phyloP scores from a whole-genome alignment of 2,329 filamentous ascomycete species.

The Teratosphaeria epicoccoides region DNA sequence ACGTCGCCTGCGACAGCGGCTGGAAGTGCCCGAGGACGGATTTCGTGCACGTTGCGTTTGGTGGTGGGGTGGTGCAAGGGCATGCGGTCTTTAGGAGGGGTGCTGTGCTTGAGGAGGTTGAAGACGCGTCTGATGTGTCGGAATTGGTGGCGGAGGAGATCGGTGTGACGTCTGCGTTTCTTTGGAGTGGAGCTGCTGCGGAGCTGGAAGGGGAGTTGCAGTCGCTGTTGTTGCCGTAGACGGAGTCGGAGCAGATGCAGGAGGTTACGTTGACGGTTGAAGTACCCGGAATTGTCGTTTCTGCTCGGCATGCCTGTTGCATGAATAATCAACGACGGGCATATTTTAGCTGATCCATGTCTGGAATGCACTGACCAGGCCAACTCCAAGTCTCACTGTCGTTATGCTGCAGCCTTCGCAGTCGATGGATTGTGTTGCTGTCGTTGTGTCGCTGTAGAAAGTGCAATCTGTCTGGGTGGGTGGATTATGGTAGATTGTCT shows the following conservation, averaged over 20 bases:
- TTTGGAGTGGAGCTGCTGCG: background rate
- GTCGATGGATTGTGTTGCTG: conserved; percentile 2
- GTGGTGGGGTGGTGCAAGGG: background rate
- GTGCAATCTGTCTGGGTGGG: conserved; percentile 1
- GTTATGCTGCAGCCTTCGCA: conserved; percentile 3
- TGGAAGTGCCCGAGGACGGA: background rate
- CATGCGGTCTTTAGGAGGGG: background rate
- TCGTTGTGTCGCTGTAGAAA: background rate
- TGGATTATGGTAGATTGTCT: background rate
- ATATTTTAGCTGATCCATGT: background rate
- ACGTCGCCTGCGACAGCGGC: background rate
- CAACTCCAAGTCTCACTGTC: conserved; percentile 2
- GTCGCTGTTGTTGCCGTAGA: background rate
- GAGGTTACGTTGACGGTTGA: background rate
- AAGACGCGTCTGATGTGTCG: background rate
- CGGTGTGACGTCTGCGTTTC: background rate
- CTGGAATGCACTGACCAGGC: background rate
- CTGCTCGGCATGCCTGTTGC: background rate
- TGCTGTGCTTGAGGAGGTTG: background rate
- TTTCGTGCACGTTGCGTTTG: background rate
- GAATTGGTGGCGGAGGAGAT: background rate
- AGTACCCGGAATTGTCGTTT: background rate
- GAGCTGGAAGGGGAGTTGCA: background rate
- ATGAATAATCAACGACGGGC: background rate
- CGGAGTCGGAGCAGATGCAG: background rate